Evolutionary conservation across 805 yeast species (phyloP).

Genomic region (Lachancea thermotolerans): DNA sequence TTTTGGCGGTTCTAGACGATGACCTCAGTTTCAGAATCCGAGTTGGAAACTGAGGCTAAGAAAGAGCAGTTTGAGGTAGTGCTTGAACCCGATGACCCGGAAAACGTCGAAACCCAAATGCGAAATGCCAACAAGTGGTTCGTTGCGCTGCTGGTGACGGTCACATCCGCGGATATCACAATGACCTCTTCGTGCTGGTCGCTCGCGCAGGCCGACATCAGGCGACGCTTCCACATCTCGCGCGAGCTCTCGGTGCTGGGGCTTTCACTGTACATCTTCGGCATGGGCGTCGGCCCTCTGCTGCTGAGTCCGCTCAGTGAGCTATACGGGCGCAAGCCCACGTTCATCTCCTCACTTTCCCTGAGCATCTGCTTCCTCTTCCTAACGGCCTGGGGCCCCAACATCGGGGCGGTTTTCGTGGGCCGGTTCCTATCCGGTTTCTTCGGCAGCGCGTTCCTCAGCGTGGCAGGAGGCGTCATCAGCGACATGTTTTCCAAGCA

Average conservation of each 20-base stretch:
- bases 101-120: constrained; percentile 30
- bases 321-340: constrained; percentile 52
- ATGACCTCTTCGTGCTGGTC: constrained; percentile 67
- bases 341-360: constrained; percentile 54
- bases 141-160: constrained; percentile 46
- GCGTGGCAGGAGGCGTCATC: constrained; percentile 71
- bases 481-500: constrained; percentile 61
- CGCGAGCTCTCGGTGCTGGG: constrained; percentile 50
- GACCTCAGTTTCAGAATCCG: background rate
- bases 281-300: constrained; percentile 63
- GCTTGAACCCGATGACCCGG: constrained; percentile 26
- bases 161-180: constrained; percentile 54
- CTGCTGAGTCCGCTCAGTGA: constrained; percentile 64
- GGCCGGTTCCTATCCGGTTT: constrained; percentile 65
- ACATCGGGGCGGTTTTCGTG: constrained; percentile 56
- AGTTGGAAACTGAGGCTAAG: background rate
- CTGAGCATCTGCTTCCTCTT: constrained; percentile 52
- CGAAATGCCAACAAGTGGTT: constrained; percentile 49
- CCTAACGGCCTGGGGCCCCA: constrained; percentile 50
- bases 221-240: constrained; percentile 42
- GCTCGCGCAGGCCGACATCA: constrained; percentile 48
- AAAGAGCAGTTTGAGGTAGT: constrained; percentile 26
- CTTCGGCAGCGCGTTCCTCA: constrained; percentile 67
- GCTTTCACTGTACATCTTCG: constrained; percentile 60
- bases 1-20: background rate